Percentiles rank a stretch among this genome's conserved stretches.
Conservation (phyloP, 345 rosid species). For the Gossypioides kirkii region DNA sequence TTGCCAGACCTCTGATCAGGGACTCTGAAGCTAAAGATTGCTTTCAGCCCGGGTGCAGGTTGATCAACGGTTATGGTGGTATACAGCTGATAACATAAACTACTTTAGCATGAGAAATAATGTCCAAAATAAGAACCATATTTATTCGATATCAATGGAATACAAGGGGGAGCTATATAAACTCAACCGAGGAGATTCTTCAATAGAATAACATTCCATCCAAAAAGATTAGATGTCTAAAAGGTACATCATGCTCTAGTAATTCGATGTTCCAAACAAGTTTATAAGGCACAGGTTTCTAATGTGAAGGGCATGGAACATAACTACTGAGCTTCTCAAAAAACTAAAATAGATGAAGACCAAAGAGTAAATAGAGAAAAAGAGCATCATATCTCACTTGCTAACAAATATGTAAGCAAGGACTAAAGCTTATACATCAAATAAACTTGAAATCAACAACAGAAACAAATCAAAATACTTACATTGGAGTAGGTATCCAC, state of each 20-base stretch:
- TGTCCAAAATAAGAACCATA: background rate
- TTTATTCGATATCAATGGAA: background rate
- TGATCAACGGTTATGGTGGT: slow-evolving; percentile 79
- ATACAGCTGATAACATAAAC: slow-evolving; percentile 43
- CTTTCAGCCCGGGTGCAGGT: slow-evolving; percentile 83
- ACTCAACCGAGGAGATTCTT: background rate
- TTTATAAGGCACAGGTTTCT: background rate
- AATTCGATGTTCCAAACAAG: background rate
- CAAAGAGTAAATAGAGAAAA: background rate
- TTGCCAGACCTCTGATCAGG: slow-evolving; percentile 97
- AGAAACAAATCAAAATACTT: slow-evolving; percentile 20
- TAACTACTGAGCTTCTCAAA: background rate
- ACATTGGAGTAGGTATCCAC: slow-evolving; percentile 84
- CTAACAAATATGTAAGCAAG: background rate
- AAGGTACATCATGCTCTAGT: background rate
- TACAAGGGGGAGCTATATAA: background rate
- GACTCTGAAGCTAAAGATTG: slow-evolving; percentile 69
- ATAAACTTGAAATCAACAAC: background rate
- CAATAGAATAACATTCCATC: background rate
- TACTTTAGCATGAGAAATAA: background rate
- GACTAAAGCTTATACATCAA: background rate
- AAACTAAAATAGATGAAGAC: background rate
- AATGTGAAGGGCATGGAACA: background rate
- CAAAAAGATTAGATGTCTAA: background rate
- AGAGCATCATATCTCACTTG: background rate